Conservation (phyloP, 441 rosid species). For the Eruca vesicaria region DNA sequence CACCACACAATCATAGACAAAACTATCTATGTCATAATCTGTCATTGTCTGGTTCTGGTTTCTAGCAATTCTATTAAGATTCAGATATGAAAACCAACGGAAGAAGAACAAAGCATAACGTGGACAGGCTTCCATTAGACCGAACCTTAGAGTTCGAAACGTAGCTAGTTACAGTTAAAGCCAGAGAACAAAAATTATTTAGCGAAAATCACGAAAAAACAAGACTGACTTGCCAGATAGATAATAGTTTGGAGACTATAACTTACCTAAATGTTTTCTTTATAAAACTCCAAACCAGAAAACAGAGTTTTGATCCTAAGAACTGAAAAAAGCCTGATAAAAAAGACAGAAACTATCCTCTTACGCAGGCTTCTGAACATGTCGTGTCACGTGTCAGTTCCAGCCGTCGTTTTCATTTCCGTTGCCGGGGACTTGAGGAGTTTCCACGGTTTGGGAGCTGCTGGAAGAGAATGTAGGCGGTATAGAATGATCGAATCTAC, state of each 20-base stretch:
- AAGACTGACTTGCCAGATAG: constrained; percentile 28
- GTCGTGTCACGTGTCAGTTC: constrained; percentile 30
- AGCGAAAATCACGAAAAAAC: constrained; percentile 5
- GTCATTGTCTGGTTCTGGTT: constrained; percentile 4
- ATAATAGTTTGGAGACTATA: constrained; percentile 25
- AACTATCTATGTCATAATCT: too few species aligned
- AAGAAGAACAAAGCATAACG: constrained; percentile 7
- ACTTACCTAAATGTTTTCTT: too few species aligned
- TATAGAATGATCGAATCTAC: constrained; percentile 85
- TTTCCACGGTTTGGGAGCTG: constrained; percentile 29
- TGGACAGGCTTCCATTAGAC: constrained; percentile 20
- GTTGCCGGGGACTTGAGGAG: constrained; percentile 20
- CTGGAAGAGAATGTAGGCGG: constrained; percentile 32
- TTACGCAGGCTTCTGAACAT: constrained; percentile 21
- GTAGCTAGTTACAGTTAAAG: constrained; percentile 28
- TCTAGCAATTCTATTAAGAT: not conserved
- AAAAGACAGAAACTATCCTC: constrained; percentile 18
- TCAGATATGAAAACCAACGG: not conserved
- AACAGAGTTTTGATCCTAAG: constrained; percentile 26
- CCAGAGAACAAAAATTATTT: constrained; percentile 16
- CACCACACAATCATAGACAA: constrained; percentile 18
- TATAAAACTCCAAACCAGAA: too few species aligned
- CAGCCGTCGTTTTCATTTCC: constrained; percentile 29
- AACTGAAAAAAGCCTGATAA: constrained; percentile 18
- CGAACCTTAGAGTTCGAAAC: constrained; percentile 14